Percentiles rank a stretch among this genome's conserved stretches.
These are phyloP conservation scores for Sorghum bicolor DNA, from an alignment of 176 grass and related monocot genomes.

Conservation along the genomic window Sorghum_bicolor_NCBIv3 NC_012872.2:9572001-9572500, in stretches of 20 bases:
- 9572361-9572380: background rate
- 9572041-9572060: background rate
- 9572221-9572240: background rate
- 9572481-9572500: background rate
- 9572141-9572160: background rate
- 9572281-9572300: background rate
- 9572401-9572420: background rate
- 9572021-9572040: background rate
- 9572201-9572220: background rate
- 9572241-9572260: background rate
- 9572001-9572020: background rate
- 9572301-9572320: background rate
- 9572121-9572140: background rate
- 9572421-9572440: background rate
- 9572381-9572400: background rate
- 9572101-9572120: no score
- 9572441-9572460: background rate
- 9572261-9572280: background rate
- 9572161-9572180: background rate
- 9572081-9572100: background rate
- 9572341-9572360: background rate
- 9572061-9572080: background rate
- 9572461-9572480: background rate
- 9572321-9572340: accelerated
- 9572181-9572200: background rate